A percentile compares a stretch with the other conserved stretches of the same genome.
phyloP scores from a whole-genome alignment of 805 yeast genomes.

The Nakazawaea holstii region DNA sequence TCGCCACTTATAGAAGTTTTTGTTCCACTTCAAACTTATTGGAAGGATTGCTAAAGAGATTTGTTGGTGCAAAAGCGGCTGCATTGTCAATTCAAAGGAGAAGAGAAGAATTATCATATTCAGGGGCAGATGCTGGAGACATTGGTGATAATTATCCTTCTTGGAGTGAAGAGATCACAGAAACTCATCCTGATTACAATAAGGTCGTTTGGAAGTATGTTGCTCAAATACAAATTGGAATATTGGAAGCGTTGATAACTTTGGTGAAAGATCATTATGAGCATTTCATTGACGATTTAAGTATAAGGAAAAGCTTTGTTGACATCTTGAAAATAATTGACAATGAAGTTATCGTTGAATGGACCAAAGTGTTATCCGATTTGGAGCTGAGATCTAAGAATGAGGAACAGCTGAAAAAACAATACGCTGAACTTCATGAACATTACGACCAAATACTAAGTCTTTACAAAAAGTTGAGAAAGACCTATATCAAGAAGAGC shows the following conservation, averaged over 20 bases:
- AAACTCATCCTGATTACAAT: slow-evolving; percentile 23
- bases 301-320: slow-evolving; percentile 53
- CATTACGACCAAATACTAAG: slow-evolving; percentile 25
- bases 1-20: slow-evolving; percentile 64
- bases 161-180: slow-evolving; percentile 42
- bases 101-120: slow-evolving; percentile 1
- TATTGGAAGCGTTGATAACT: slow-evolving; percentile 68
- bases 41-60: slow-evolving; percentile 48
- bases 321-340: slow-evolving; percentile 65
- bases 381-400: slow-evolving; percentile 19
- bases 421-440: slow-evolving; percentile 15
- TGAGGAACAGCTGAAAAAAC: slow-evolving; percentile 9
- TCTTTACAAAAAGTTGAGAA: slow-evolving; percentile 61
- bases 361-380: slow-evolving; percentile 35
- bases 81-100: slow-evolving; percentile 43
- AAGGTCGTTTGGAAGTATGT: slow-evolving; percentile 61
- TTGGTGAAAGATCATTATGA: slow-evolving; percentile 68
- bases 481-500: slow-evolving; percentile 61
- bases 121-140: not conserved
- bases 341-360: slow-evolving; percentile 49
- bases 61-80: slow-evolving; percentile 57
- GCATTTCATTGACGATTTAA: slow-evolving; percentile 67
- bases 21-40: slow-evolving; percentile 51
- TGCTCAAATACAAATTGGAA: slow-evolving; percentile 75
- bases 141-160: slow-evolving; percentile 33